These are phyloP conservation scores for Monosporascus sp. DNA, from an alignment of 2,329 filamentous ascomycete species.

Conservation along the genomic window DNA sequence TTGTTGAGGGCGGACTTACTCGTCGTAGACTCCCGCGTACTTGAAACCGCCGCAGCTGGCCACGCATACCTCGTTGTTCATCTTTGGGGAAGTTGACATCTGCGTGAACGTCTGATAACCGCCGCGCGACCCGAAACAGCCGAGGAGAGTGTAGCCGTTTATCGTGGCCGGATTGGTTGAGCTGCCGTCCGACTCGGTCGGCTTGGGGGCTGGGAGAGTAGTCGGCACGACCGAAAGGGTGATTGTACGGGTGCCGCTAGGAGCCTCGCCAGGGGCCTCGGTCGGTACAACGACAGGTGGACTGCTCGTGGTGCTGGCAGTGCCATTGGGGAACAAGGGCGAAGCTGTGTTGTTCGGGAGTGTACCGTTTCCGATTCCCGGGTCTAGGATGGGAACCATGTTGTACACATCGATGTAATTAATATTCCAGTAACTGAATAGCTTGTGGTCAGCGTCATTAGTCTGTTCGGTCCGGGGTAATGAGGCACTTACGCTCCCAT, in stretches of 20 bases:
- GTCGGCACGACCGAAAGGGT: conserved; percentile 15
- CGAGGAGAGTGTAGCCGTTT: conserved; percentile 17
- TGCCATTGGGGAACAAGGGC: neutral
- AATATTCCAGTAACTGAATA: conserved; percentile 45
- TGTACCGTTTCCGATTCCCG: neutral
- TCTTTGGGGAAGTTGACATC: conserved; percentile 23
- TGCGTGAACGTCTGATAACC: conserved; percentile 31
- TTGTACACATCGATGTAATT: conserved; percentile 45
- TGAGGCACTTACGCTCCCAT: conserved; percentile 26
- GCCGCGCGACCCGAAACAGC: conserved; percentile 35
- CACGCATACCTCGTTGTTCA: conserved; percentile 36
- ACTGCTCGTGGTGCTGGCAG: conserved; percentile 4
- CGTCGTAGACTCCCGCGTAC: conserved; percentile 34
- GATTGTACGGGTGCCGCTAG: conserved; percentile 21
- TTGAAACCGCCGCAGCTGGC: conserved; percentile 28
- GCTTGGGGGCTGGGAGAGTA: conserved; percentile 11
- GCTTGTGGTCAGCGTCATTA: neutral
- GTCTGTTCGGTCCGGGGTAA: neutral
- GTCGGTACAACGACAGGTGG: neutral
- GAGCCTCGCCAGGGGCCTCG: neutral
- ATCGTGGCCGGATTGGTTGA: conserved; percentile 11
- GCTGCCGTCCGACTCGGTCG: conserved; percentile 11
- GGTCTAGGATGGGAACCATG: conserved; percentile 4
- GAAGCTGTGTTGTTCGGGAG: conserved; percentile 4
- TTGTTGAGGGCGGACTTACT: conserved; percentile 15